Evolutionary conservation across 345 rosid genomes (phyloP).

Genomic region (Lumnitzera littorea): DNA sequence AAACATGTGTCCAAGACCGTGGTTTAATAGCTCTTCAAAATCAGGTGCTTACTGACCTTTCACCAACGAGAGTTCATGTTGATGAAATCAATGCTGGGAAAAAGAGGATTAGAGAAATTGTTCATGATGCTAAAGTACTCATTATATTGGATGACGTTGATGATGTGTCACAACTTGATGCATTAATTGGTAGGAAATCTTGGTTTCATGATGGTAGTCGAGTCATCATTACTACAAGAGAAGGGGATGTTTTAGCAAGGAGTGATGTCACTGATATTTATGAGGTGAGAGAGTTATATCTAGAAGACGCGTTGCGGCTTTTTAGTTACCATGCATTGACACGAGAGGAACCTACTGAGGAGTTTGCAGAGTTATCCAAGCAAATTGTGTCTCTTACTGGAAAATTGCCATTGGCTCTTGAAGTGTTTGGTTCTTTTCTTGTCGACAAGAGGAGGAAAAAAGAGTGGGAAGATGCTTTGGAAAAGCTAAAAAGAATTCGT

Average conservation of each 20-base stretch:
- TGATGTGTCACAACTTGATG: slow-evolving; percentile 27
- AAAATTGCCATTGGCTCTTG: slow-evolving; percentile 51
- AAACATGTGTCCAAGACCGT: slow-evolving; percentile 11
- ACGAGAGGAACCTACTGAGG: slow-evolving; percentile 37
- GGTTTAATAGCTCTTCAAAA: slow-evolving; percentile 36
- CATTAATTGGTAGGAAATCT: slow-evolving; percentile 20
- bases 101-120: slow-evolving; percentile 10
- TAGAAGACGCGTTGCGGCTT: slow-evolving; percentile 30
- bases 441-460: slow-evolving; percentile 30
- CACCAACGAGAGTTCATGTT: background rate
- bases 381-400: slow-evolving; percentile 45
- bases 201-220: slow-evolving; percentile 44
- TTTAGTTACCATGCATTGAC: slow-evolving; percentile 54
- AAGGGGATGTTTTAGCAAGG: slow-evolving; percentile 19
- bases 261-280: slow-evolving; percentile 15
- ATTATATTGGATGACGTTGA: slow-evolving; percentile 57
- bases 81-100: slow-evolving; percentile 19
- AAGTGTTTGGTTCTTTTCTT: slow-evolving; percentile 63
- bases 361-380: slow-evolving; percentile 24
- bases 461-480: slow-evolving; percentile 47
- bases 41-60: slow-evolving; percentile 20
- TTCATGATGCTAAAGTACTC: slow-evolving; percentile 23
- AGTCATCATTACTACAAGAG: slow-evolving; percentile 63
- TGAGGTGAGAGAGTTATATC: slow-evolving; percentile 41
- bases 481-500: slow-evolving; percentile 26